Base-by-base conservation (phyloP, 257 asterid species). In the Nicotiana attenuata region DNA sequence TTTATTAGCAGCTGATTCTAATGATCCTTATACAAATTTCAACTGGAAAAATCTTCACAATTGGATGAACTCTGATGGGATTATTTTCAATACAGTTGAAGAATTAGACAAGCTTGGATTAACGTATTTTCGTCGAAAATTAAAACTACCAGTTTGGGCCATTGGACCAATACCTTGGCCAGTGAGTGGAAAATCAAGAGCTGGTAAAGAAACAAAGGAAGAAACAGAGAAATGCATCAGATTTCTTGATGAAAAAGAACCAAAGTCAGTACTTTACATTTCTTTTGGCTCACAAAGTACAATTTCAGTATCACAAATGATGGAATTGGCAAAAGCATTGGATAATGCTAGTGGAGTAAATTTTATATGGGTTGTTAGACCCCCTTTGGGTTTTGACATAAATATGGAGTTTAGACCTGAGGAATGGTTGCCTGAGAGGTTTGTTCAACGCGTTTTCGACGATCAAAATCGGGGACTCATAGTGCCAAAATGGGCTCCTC, bases 351-450 rank as follows among this genome's bases (percentile, higher is more conserved):
- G 80, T 80, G 65, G 66, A 17, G 57, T 60, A 7, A 59, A 84
- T 47, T 89, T 89, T 38, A 82, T 87, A 26, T 89, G 88, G 92
- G 87, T 81, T 7, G 5, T 81, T 22, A 82, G 86, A 33, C 85
- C 92, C 29, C 97, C 92, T 11, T 29, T 90, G 10, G 93, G 89
- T 1, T 89, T 86, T 77, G 86, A 86, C 88, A 67, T 64, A 0
- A 82, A 85, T 17, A 87, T 84, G 9, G 89, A 87, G 19, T 90
- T 91, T 47, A 80, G 65, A 56, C 86, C 88, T 17, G 91, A 89
- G 50, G 84, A 91, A 41, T 92, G 93, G 94, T 85, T 89, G 29
- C 94, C 94, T 2, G 92, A 92, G 10, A 92, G 91, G 2, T 91
- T 85, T 64, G 17, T 86, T 33, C 83, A 86, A 81, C 80, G 87